Evolutionary conservation across 495 filamentous ascomycete species (phyloP).

Genomic region (Pyrenula aspistea): DNA sequence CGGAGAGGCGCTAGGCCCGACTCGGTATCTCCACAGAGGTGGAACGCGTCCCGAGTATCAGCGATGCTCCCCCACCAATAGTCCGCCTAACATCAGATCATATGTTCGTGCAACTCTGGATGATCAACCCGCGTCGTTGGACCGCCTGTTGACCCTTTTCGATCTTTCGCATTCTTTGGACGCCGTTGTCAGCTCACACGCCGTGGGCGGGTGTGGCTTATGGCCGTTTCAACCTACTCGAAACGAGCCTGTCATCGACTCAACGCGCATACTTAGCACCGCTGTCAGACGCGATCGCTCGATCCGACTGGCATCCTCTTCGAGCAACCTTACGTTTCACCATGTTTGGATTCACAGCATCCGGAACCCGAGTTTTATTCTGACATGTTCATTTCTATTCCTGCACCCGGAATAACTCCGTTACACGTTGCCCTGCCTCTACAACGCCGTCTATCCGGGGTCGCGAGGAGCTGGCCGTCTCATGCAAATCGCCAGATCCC

Average conservation of each 20-base stretch:
- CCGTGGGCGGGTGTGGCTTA: too few species aligned
- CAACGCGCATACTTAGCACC: too few species aligned
- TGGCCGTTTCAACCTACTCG: neutral
- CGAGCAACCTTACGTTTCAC: neutral
- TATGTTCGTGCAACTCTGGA: neutral
- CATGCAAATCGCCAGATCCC: neutral
- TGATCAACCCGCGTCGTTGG: neutral
- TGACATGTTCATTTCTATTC: neutral
- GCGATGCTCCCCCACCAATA: neutral
- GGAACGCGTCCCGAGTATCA: too few species aligned
- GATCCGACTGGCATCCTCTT: neutral
- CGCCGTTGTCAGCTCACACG: neutral
- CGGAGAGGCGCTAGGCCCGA: neutral
- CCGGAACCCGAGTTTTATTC: neutral
- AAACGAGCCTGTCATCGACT: neutral
- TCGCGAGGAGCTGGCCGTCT: neutral
- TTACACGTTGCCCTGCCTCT: neutral
- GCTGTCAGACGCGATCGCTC: neutral
- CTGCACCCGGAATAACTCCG: neutral
- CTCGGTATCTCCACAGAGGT: neutral
- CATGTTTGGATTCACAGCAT: neutral
- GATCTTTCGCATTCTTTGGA: neutral
- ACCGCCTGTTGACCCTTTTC: neutral
- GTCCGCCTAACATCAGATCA: neutral
- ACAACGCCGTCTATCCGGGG: too few species aligned